Evolutionary conservation across 441 rosid genomes (phyloP).

Genomic region (Gossypium aridum): DNA sequence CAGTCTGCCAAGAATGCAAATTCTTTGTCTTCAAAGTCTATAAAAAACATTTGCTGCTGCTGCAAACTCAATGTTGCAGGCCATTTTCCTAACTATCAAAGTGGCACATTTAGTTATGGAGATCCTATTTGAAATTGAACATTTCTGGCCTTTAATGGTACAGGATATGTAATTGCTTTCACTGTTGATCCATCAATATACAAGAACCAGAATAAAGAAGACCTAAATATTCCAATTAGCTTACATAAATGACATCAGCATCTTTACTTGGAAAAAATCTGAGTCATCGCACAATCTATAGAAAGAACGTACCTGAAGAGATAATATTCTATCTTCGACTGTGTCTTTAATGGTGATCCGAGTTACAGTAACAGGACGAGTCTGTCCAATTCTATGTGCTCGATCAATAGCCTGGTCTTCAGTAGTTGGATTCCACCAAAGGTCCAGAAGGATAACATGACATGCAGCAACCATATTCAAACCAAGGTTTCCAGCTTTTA

Average conservation of each 20-base stretch:
- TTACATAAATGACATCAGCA: not conserved
- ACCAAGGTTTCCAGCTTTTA: conserved; percentile 94
- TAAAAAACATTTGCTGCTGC: not conserved
- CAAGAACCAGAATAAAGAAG: not conserved
- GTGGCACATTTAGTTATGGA: not conserved
- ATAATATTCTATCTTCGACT: conserved; percentile 74
- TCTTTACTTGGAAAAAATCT: not conserved
- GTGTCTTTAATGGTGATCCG: conserved; percentile 80
- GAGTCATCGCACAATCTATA: not conserved
- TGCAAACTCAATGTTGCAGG: not conserved
- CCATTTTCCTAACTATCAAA: not conserved
- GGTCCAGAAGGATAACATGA: conserved; percentile 89
- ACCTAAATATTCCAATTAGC: not conserved
- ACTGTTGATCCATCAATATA: not conserved
- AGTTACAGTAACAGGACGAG: conserved; percentile 83
- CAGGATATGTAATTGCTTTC: not conserved
- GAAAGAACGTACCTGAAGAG: conserved; percentile 57
- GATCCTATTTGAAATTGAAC: not conserved
- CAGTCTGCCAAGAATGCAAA: not conserved
- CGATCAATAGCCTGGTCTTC: conserved; percentile 97
- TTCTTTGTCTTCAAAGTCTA: not conserved
- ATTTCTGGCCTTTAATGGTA: not conserved
- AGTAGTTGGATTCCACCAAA: conserved; percentile 98
- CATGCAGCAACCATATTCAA: conserved; percentile 94
- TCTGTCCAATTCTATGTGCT: conserved; percentile 98